A percentile compares a stretch with the other conserved stretches of the same genome.
Evolutionary conservation across 176 grass and related monocot genomes (phyloP).

Genomic region (Oryza glumipatula): DNA sequence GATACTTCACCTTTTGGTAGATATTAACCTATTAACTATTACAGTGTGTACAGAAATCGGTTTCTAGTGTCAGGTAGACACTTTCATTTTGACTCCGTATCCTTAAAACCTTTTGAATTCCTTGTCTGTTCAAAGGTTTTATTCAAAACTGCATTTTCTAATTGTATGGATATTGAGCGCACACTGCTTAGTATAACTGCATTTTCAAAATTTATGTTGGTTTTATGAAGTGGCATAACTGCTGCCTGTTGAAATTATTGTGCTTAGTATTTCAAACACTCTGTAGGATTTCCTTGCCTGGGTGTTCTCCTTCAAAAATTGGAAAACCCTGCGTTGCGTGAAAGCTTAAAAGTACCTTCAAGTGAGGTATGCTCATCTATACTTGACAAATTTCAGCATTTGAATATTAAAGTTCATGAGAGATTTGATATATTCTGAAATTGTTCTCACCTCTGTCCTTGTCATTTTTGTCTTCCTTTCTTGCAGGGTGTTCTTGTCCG

Average conservation of each 20-base stretch:
- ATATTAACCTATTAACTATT: conserved; percentile 13
- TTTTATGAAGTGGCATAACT: conserved; percentile 3
- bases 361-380: conserved; percentile 69
- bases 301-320: conserved; percentile 97
- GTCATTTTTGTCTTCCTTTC: conserved; percentile 29
- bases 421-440: conserved; percentile 22
- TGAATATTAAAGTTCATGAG: conserved; percentile 20
- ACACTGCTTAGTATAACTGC: conserved; percentile 21
- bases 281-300: conserved; percentile 94
- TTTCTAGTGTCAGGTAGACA: conserved; percentile 3
- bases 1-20: background rate
- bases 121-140: background rate
- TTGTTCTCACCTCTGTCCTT: conserved; percentile 23
- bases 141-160: background rate
- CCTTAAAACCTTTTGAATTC: background rate
- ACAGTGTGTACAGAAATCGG: background rate
- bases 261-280: conserved; percentile 26
- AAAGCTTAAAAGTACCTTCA: conserved; percentile 87
- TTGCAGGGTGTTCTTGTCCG: conserved; percentile 90
- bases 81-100: conserved; percentile 24
- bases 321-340: conserved; percentile 88
- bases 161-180: background rate
- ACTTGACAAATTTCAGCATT: conserved; percentile 25
- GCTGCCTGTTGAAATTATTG: conserved; percentile 23
- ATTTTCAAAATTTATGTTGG: background rate